phyloP scores from a whole-genome alignment of 2,329 filamentous ascomycete species.

The Lachnum nothofagi region DNA sequence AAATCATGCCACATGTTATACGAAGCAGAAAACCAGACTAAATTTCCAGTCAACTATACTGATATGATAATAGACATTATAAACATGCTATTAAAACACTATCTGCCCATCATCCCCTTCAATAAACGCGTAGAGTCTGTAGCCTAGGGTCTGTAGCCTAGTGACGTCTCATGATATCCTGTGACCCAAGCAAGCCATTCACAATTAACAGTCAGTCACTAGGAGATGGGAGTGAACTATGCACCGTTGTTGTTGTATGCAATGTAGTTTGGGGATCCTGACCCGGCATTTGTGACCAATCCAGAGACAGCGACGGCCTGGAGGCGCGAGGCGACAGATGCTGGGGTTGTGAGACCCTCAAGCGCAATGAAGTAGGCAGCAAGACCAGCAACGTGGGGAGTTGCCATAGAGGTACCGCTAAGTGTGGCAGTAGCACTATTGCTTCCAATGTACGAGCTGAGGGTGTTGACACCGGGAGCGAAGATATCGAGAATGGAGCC shows the following conservation, averaged over 20 bases:
- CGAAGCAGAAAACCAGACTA: too few species aligned
- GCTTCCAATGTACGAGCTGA: conserved; percentile 43
- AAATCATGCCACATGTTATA: too few species aligned
- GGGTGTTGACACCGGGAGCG: conserved; percentile 44
- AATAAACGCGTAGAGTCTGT: too few species aligned
- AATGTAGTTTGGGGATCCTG: conserved; percentile 48
- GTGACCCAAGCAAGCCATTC: too few species aligned
- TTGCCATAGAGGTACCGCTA: conserved; percentile 60
- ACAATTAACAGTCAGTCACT: too few species aligned
- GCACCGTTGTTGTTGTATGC: conserved; percentile 49
- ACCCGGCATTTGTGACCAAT: conserved; percentile 37
- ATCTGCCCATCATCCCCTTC: too few species aligned
- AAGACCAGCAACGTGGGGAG: conserved; percentile 62
- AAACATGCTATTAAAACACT: too few species aligned
- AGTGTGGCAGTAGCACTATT: conserved; percentile 43
- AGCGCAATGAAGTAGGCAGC: conserved; percentile 60
- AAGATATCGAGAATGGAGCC: conserved; percentile 46
- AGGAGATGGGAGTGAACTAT: too few species aligned
- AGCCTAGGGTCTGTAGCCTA: too few species aligned
- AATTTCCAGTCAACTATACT: too few species aligned
- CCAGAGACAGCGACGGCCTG: conserved; percentile 36
- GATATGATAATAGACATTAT: too few species aligned
- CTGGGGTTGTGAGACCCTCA: conserved; percentile 37
- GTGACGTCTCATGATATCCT: too few species aligned
- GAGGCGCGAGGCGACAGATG: conserved; percentile 37